phyloP scores from a whole-genome alignment of 306 rosid genomes.

The Begonia fuchsioides region DNA sequence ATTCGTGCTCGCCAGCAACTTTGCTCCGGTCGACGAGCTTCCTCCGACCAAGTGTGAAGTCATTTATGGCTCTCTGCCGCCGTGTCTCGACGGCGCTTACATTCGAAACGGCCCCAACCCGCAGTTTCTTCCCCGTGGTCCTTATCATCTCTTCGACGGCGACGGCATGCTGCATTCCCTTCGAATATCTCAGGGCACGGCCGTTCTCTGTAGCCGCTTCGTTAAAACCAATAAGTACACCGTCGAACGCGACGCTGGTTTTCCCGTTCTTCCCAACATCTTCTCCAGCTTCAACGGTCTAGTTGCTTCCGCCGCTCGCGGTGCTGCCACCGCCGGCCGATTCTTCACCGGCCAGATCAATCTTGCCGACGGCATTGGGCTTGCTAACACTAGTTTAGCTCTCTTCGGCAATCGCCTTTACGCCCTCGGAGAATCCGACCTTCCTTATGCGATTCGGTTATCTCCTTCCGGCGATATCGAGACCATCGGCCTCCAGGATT shows the following conservation, averaged over 20 bases:
- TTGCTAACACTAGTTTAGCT: conserved; percentile 70
- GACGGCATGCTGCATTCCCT: conserved; percentile 88
- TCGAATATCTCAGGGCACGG: conserved; percentile 34
- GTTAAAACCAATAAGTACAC: conserved; percentile 59
- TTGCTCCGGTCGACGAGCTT: conserved; percentile 61
- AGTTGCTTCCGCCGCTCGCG: conserved; percentile 57
- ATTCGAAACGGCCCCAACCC: conserved; percentile 92
- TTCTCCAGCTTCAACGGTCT: conserved; percentile 62
- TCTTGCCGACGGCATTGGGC: conserved; percentile 63
- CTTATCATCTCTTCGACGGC: conserved; percentile 87
- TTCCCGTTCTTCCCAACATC: conserved; percentile 49
- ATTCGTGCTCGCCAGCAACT: conserved; percentile 43
- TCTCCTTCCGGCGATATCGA: conserved; percentile 34
- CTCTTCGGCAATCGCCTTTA: conserved; percentile 40
- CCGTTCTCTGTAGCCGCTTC: conserved; percentile 68
- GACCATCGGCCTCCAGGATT: conserved; percentile 47
- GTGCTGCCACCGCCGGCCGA: conserved; percentile 44
- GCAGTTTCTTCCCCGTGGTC: conserved; percentile 79
- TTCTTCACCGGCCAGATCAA: conserved; percentile 39
- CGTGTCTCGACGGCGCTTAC: conserved; percentile 60
- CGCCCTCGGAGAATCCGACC: conserved; percentile 74
- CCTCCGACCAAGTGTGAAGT: conserved; percentile 61
- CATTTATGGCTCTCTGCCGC: conserved; percentile 35
- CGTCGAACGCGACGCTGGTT: conserved; percentile 50
- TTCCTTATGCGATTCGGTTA: conserved; percentile 40